phyloP scores from a whole-genome alignment of 2,329 filamentous ascomycete species.

The Verticillium nubilum region DNA sequence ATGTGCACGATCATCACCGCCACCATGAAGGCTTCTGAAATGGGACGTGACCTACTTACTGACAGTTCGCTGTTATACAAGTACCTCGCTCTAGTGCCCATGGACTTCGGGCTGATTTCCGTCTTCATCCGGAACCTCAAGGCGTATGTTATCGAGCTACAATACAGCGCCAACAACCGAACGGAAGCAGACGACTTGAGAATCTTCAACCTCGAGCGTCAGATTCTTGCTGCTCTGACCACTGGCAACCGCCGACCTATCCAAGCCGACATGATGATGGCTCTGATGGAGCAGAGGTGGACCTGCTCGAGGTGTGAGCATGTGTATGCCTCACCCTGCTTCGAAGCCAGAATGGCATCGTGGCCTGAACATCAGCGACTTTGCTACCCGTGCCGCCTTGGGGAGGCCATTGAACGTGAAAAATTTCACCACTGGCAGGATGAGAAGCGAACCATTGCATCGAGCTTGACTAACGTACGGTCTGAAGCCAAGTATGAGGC shows the following conservation, averaged over 20 bases:
- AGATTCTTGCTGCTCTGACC: slow-evolving; percentile 5
- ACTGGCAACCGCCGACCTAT: neutral
- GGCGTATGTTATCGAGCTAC: neutral
- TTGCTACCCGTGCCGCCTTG: neutral
- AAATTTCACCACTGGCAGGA: neutral
- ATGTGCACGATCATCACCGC: slow-evolving; percentile 6
- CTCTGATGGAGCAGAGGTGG: neutral
- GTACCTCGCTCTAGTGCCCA: slow-evolving; percentile 7
- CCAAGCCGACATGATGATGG: neutral
- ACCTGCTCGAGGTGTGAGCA: neutral
- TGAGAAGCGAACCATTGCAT: neutral
- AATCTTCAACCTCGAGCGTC: slow-evolving; percentile 1
- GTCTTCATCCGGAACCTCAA: slow-evolving; percentile 6
- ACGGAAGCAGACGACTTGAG: neutral
- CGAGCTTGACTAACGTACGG: neutral
- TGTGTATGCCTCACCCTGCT: neutral
- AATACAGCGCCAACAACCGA: neutral
- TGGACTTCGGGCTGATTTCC: slow-evolving; percentile 3
- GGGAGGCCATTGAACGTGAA: neutral
- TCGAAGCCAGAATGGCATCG: neutral
- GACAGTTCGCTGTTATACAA: slow-evolving; percentile 1
- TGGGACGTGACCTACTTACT: slow-evolving; percentile 6
- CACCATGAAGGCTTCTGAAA: slow-evolving; percentile 3
- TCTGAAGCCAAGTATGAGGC: neutral
- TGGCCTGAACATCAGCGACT: neutral